Percentiles rank a stretch among this genome's conserved stretches.
Evolutionary conservation across 805 yeast species (phyloP).

Genomic region (Pichia occidentalis): DNA sequence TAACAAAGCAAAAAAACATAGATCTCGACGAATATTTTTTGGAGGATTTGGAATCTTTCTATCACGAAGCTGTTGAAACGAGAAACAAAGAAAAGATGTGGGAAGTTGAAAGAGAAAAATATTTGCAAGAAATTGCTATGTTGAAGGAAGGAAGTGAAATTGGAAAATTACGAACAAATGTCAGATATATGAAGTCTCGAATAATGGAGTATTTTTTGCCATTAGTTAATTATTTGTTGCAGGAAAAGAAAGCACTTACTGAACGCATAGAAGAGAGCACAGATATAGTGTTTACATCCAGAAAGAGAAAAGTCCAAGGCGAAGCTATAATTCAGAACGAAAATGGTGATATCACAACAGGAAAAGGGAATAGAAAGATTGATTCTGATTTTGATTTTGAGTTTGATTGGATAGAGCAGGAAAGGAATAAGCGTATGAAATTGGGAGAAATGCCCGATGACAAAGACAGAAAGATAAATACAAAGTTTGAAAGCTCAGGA

Average conservation of each 20-base stretch:
- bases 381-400: neutral
- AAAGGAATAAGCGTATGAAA: conserved; percentile 8
- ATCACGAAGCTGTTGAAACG: neutral
- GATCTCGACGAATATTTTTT: conserved; percentile 11
- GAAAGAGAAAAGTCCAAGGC: too few species aligned
- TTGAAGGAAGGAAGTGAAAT: conserved; percentile 4
- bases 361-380: too few species aligned
- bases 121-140: neutral
- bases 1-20: neutral
- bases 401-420: conserved; percentile 4
- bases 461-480: too few species aligned
- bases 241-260: neutral
- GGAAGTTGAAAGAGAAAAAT: neutral
- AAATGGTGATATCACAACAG: too few species aligned
- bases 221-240: conserved; percentile 5
- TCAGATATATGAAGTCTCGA: conserved; percentile 3
- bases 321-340: too few species aligned
- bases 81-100: neutral
- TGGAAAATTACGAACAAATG: conserved; percentile 1
- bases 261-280: neutral
- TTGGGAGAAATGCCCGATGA: neutral
- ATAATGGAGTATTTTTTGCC: conserved; percentile 8
- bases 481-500: neutral
- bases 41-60: conserved; percentile 7
- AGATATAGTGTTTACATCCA: too few species aligned